Percentiles rank a stretch among this genome's conserved stretches.
Conservation (phyloP, 306 rosid genomes). For the Geum urbanum region DNA sequence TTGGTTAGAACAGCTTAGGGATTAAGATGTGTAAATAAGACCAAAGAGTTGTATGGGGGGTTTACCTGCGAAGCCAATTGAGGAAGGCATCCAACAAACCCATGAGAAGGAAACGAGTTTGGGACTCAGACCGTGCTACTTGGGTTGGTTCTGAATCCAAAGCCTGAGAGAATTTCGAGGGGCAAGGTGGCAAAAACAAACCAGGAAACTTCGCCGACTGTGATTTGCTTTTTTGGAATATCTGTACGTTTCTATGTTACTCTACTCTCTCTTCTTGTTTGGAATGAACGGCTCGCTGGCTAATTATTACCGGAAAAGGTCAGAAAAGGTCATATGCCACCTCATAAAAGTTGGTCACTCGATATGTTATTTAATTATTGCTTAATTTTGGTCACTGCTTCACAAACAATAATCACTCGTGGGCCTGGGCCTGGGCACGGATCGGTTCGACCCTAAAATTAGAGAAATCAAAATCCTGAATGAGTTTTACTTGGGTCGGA, state of each 20-base stretch:
- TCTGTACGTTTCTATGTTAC: background rate
- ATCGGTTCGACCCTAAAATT: too few relatives aligned
- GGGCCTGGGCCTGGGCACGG: too few relatives aligned
- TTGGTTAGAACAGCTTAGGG: background rate
- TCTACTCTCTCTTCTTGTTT: background rate
- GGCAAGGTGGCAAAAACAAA: background rate
- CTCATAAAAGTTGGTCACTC: too few relatives aligned
- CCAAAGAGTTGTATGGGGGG: background rate
- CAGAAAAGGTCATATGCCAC: too few relatives aligned
- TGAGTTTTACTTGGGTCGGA: too few relatives aligned
- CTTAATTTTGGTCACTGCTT: too few relatives aligned
- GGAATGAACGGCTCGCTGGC: background rate
- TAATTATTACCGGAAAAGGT: too few relatives aligned
- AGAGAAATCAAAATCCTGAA: too few relatives aligned
- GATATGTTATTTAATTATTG: too few relatives aligned
- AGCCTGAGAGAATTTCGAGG: background rate
- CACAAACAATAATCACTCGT: too few relatives aligned
- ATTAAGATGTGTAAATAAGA: background rate
- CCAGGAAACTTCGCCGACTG: conserved; percentile 32
- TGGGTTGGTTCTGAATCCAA: background rate
- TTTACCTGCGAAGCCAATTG: conserved; percentile 93
- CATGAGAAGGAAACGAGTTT: conserved; percentile 32
- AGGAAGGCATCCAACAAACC: conserved; percentile 86
- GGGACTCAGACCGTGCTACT: background rate
- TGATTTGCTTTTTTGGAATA: background rate